These are phyloP conservation scores for Scortechinia acanthostroma DNA, from an alignment of 2,329 filamentous ascomycete genomes.

Conservation along the genomic window DNA sequence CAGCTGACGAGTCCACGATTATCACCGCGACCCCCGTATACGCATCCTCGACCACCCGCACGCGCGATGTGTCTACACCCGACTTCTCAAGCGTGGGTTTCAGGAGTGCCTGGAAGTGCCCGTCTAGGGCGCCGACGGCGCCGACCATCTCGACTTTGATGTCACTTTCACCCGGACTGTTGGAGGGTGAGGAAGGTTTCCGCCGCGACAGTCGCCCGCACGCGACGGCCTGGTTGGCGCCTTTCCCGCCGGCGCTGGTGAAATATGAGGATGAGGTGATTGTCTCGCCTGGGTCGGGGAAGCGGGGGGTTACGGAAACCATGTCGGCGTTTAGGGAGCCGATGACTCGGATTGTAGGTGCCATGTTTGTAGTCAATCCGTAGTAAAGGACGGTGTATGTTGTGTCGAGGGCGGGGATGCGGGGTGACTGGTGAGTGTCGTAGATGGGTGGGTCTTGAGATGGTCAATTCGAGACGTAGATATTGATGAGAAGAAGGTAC, in stretches of 20 bases:
- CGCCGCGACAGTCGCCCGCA: slow-evolving; percentile 51
- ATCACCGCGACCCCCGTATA: slow-evolving; percentile 50
- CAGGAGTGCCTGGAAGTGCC: slow-evolving; percentile 38
- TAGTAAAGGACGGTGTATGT: no score
- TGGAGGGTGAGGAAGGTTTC: slow-evolving; percentile 13
- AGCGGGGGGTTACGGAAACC: slow-evolving; percentile 58
- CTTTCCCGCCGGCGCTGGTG: slow-evolving; percentile 66
- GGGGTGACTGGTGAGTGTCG: no score
- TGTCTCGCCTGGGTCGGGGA: slow-evolving; percentile 66
- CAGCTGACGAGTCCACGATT: slow-evolving; percentile 39
- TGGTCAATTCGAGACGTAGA: no score
- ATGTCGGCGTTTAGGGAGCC: slow-evolving; percentile 71
- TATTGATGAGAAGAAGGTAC: no score
- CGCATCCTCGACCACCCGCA: slow-evolving; percentile 26
- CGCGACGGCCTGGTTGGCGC: slow-evolving; percentile 69
- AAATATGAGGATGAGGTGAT: slow-evolving; percentile 58
- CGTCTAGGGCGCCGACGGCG: slow-evolving; percentile 37
- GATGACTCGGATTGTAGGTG: slow-evolving; percentile 46
- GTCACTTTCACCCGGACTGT: slow-evolving; percentile 5
- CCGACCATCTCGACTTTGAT: slow-evolving; percentile 43
- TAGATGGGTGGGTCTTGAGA: no score
- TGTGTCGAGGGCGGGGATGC: no score
- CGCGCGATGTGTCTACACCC: slow-evolving; percentile 33
- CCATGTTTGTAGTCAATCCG: neutral
- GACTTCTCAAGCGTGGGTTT: slow-evolving; percentile 33